These are phyloP conservation scores for Candolleomyces aberdarensis DNA, from an alignment of 768 basidiomycete species.

Conservation along the genomic window DNA sequence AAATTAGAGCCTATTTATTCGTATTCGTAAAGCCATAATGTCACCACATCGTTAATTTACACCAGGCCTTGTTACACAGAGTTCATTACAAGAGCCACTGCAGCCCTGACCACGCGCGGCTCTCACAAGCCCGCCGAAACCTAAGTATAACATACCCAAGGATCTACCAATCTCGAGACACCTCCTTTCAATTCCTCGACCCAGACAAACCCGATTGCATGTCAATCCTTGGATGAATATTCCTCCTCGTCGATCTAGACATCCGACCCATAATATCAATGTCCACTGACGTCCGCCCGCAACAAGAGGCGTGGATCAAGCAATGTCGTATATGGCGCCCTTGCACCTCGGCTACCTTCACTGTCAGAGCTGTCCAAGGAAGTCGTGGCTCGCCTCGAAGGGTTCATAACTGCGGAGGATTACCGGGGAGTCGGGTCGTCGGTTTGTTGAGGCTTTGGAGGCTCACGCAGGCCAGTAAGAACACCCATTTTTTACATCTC, in stretches of 20 bases:
- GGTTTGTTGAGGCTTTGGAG: slow-evolving; percentile 29
- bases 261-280: slow-evolving; percentile 40
- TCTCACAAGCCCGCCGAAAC: slow-evolving; percentile 29
- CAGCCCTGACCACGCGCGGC: slow-evolving; percentile 17
- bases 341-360: slow-evolving; percentile 36
- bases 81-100: too few relatives aligned
- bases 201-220: slow-evolving; percentile 38
- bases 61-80: too few relatives aligned
- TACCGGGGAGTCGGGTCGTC: slow-evolving; percentile 22
- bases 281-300: slow-evolving; percentile 42
- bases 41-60: too few relatives aligned
- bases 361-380: slow-evolving; percentile 43
- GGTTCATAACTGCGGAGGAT: slow-evolving; percentile 34
- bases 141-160: slow-evolving; percentile 51
- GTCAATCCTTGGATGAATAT: slow-evolving; percentile 31
- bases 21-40: too few relatives aligned
- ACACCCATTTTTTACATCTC: slow-evolving; percentile 47
- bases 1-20: too few relatives aligned
- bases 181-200: slow-evolving; percentile 39
- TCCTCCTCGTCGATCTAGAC: slow-evolving; percentile 50
- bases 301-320: slow-evolving; percentile 45
- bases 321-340: slow-evolving; percentile 30
- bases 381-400: slow-evolving; percentile 35
- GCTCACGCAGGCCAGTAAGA: slow-evolving; percentile 39
- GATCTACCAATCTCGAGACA: slow-evolving; percentile 48